A percentile compares a stretch with the other conserved stretches of the same genome.
Evolutionary conservation across 768 basidiomycete species (phyloP).

Genomic region (Daedalea quercina): DNA sequence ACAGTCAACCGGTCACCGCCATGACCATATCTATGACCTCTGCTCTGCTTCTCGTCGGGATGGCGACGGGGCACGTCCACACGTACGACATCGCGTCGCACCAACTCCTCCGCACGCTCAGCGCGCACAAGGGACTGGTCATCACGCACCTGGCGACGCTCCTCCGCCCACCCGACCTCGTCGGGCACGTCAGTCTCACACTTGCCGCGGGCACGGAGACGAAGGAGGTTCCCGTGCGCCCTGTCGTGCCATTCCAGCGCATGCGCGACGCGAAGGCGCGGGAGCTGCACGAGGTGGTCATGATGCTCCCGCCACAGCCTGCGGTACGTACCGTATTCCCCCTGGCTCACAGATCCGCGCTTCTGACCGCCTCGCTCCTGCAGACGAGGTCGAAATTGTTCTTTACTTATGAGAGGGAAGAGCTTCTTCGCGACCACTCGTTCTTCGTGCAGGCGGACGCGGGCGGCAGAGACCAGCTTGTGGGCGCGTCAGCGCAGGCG

Average conservation of each 20-base stretch:
- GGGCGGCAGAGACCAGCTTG: conserved; percentile 24
- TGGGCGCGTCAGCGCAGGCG: conserved; percentile 37
- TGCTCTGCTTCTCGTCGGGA: conserved; percentile 78
- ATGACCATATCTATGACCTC: conserved; percentile 74
- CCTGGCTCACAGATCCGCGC: conserved; percentile 6
- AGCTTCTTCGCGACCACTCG: conserved; percentile 58
- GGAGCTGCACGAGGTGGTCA: conserved; percentile 63
- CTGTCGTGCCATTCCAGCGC: conserved; percentile 65
- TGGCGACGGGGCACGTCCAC: conserved; percentile 62
- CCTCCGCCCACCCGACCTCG: conserved; percentile 81
- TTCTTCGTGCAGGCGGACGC: conserved; percentile 45
- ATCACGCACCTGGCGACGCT: conserved; percentile 75
- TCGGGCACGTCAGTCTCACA: conserved; percentile 67
- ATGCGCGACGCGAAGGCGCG: conserved; percentile 61
- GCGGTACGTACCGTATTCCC: conserved; percentile 28
- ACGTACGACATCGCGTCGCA: conserved; percentile 88
- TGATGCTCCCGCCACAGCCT: conserved; percentile 46
- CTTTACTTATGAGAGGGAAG: conserved; percentile 39
- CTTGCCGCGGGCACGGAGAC: conserved; percentile 30
- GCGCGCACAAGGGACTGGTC: conserved; percentile 56
- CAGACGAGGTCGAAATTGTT: conserved; percentile 18
- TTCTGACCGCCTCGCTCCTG: conserved; percentile 1
- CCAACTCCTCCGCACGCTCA: conserved; percentile 79
- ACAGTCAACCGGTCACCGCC: conserved; percentile 66
- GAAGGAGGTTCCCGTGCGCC: conserved; percentile 61